phyloP scores from a whole-genome alignment of 176 grass and related monocot genomes.

The Thalia dealbata region DNA sequence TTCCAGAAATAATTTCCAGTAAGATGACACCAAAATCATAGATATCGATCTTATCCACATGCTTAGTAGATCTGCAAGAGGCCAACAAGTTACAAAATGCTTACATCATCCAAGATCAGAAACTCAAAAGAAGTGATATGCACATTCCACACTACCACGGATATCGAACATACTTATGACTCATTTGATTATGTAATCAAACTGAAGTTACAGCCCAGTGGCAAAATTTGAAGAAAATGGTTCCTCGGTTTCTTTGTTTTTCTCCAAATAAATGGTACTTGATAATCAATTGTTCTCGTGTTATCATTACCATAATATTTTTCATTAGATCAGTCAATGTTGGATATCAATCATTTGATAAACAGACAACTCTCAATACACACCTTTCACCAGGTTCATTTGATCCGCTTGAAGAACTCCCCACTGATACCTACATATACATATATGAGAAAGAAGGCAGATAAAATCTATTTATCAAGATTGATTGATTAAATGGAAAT shows the following conservation, averaged over 20 bases:
- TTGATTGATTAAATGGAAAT: background rate
- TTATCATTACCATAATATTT: background rate
- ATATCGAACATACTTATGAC: too few relatives aligned
- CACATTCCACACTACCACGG: background rate
- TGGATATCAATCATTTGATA: background rate
- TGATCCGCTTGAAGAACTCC: slow-evolving; percentile 29
- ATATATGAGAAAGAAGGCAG: background rate
- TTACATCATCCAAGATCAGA: background rate
- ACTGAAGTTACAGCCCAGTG: background rate
- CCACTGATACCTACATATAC: slow-evolving; percentile 7
- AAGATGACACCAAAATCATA: slow-evolving; percentile 85
- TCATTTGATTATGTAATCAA: background rate
- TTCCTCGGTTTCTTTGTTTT: background rate
- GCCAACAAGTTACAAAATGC: background rate
- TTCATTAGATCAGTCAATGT: background rate
- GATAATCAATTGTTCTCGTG: too few relatives aligned
- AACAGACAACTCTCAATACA: background rate
- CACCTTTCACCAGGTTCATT: slow-evolving; percentile 52
- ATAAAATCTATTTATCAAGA: background rate
- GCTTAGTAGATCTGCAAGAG: slow-evolving; percentile 32
- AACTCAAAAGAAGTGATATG: background rate
- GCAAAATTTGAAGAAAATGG: too few relatives aligned
- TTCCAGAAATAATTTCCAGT: slow-evolving; percentile 75
- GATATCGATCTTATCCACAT: slow-evolving; percentile 56
- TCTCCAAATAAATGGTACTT: too few relatives aligned